These are phyloP conservation scores for Melampsora larici-populina DNA, from an alignment of 1,284 basidiomycete species.

Conservation along the genomic window DNA sequence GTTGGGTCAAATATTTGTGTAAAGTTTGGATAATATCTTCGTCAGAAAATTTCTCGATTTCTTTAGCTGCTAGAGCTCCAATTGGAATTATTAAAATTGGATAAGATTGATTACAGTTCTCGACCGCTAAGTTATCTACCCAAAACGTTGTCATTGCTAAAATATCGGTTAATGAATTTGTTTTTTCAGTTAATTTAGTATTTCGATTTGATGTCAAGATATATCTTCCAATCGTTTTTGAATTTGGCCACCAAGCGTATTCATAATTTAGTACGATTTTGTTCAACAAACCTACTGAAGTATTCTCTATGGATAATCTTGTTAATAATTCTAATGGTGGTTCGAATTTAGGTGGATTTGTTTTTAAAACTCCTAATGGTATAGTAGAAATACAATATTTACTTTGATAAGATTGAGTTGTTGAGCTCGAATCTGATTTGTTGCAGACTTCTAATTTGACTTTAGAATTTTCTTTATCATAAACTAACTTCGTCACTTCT, in stretches of 20 bases:
- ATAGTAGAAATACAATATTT: not conserved
- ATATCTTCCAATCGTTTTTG: not conserved
- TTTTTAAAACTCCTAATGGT: conserved; percentile 3
- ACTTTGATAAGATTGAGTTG: not conserved
- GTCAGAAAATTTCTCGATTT: conserved; percentile 46
- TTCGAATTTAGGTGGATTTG: not conserved
- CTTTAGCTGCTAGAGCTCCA: conserved; percentile 38
- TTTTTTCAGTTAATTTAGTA: not conserved
- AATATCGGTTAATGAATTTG: not conserved
- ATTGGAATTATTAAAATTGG: not conserved
- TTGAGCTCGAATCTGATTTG: not conserved
- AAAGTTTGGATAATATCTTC: conserved; percentile 46
- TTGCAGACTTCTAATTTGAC: not conserved
- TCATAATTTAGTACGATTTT: not conserved
- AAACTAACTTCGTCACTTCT: not conserved
- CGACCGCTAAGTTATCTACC: not conserved
- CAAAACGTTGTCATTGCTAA: not conserved
- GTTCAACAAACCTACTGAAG: not conserved
- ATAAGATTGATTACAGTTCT: not conserved
- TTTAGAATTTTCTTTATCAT: not conserved
- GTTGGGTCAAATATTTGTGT: conserved; percentile 45
- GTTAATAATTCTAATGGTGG: not conserved
- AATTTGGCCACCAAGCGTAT: not conserved
- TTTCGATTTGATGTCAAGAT: not conserved
- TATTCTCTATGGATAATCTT: not conserved